These are phyloP conservation scores for Oryza australiensis DNA, from an alignment of 176 grass and related monocot genomes.

Conservation along the genomic window DNA sequence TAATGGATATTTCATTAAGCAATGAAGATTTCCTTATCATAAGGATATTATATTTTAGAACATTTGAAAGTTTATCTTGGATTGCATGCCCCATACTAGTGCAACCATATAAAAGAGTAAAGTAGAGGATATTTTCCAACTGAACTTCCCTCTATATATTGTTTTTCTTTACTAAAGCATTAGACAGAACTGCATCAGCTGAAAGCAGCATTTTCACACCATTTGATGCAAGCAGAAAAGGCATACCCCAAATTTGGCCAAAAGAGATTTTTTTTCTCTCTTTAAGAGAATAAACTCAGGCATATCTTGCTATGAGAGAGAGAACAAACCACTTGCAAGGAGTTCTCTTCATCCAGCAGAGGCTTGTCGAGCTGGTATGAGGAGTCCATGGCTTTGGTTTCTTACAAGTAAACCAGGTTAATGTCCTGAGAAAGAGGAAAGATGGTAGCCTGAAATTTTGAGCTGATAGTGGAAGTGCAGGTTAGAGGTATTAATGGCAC, in stretches of 20 bases:
- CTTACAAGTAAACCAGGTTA: background rate
- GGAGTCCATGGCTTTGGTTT: constrained; percentile 17
- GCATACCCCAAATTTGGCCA: background rate
- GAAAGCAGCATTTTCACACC: background rate
- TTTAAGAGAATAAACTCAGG: background rate
- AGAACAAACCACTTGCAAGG: constrained; percentile 14
- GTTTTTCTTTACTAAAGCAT: background rate
- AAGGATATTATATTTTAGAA: background rate
- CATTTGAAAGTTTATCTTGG: background rate
- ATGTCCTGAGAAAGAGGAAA: background rate
- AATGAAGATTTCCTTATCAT: background rate
- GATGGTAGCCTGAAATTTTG: background rate
- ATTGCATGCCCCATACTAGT: background rate
- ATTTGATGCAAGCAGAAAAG: background rate
- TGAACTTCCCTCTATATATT: background rate
- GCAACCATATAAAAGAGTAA: background rate
- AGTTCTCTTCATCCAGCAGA: constrained; percentile 20
- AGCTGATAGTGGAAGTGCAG: background rate
- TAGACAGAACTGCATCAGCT: background rate
- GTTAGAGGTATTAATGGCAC: background rate
- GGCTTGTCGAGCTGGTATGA: background rate
- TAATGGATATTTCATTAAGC: too few species aligned
- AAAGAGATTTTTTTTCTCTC: background rate
- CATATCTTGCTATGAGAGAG: background rate
- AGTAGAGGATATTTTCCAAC: background rate